Conservation (phyloP, 768 basidiomycete species). For the Pleurotus sapidus region DNA sequence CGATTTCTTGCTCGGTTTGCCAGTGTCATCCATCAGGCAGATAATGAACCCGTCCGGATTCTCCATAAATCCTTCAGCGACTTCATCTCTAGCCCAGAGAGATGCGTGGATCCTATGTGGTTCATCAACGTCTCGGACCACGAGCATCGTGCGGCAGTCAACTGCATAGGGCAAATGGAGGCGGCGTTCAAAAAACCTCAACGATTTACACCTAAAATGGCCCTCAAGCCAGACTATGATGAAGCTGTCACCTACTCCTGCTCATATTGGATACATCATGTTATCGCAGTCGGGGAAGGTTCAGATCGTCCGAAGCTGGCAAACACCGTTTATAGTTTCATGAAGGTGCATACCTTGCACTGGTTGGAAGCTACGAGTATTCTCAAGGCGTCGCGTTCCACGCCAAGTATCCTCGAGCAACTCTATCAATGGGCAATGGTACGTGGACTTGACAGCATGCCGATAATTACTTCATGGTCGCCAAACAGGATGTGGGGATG, state of each 20-base stretch:
- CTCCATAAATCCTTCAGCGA: slow-evolving; percentile 11
- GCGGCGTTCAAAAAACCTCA: background rate
- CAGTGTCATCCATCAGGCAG: background rate
- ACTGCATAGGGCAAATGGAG: background rate
- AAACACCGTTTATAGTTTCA: background rate
- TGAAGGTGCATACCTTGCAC: background rate
- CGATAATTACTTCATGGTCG: background rate
- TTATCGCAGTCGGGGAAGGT: background rate
- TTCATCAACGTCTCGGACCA: slow-evolving; percentile 5
- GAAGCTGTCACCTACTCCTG: slow-evolving; percentile 7
- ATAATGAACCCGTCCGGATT: slow-evolving; percentile 3
- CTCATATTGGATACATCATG: slow-evolving; percentile 6
- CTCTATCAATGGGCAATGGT: slow-evolving; percentile 3
- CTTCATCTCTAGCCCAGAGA: slow-evolving; percentile 1
- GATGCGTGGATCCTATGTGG: slow-evolving; percentile 4
- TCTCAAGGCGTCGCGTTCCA: background rate
- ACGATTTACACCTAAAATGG: background rate
- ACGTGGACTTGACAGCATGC: background rate
- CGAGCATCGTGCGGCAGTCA: slow-evolving; percentile 1
- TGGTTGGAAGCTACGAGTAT: slow-evolving; percentile 7
- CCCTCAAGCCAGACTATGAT: background rate
- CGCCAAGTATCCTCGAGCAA: background rate
- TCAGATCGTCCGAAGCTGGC: background rate
- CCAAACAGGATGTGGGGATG: background rate
- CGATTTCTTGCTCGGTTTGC: slow-evolving; percentile 2